Conservation (phyloP, 2,329 filamentous ascomycete genomes). For the Verticillium albo-atrum region DNA sequence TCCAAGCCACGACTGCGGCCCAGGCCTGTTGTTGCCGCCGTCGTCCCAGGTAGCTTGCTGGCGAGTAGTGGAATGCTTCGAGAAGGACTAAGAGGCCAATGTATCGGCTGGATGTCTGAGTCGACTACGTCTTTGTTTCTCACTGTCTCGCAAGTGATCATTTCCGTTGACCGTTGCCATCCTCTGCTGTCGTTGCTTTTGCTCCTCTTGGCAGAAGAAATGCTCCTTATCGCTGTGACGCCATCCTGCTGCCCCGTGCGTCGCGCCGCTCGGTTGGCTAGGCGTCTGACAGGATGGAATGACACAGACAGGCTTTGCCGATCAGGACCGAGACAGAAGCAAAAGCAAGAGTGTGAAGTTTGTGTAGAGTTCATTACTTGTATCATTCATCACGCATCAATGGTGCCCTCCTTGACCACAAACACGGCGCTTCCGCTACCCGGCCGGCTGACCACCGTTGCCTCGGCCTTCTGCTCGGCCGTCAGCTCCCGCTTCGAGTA, state of each 20-base stretch:
- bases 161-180: too few relatives aligned
- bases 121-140: too few relatives aligned
- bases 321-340: neutral
- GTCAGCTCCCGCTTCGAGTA: constrained; percentile 64
- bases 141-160: too few relatives aligned
- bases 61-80: too few relatives aligned
- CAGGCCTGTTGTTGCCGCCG: too few relatives aligned
- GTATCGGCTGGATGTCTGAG: too few relatives aligned
- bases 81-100: too few relatives aligned
- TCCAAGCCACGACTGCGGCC: too few relatives aligned
- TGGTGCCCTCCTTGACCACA: constrained; percentile 25
- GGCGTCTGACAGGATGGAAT: neutral
- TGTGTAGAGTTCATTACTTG: neutral
- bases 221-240: neutral
- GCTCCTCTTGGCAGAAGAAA: neutral
- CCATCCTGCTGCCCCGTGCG: neutral
- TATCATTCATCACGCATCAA: neutral
- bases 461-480: constrained; percentile 68
- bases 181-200: too few relatives aligned
- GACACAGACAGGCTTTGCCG: neutral
- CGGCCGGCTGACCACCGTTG: constrained; percentile 86
- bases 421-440: constrained; percentile 65
- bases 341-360: neutral
- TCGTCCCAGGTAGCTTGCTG: too few relatives aligned
- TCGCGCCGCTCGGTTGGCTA: neutral